Conservation (phyloP, 345 rosid genomes). For the Sapria himalayana region DNA sequence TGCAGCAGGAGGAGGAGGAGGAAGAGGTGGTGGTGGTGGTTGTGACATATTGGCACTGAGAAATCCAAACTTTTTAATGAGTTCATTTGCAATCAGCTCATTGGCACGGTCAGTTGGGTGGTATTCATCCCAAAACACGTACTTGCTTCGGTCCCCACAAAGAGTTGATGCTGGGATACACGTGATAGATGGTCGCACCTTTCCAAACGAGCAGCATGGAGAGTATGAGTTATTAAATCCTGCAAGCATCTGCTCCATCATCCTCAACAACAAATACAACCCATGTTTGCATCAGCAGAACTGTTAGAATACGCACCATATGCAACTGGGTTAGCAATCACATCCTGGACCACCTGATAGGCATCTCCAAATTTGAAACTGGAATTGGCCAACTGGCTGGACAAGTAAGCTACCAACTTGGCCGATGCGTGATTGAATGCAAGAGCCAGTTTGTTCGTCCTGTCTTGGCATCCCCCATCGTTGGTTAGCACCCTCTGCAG, state of each 20-base stretch:
- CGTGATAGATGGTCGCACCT: slow-evolving; percentile 66
- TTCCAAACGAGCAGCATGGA: slow-evolving; percentile 83
- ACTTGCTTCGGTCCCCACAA: slow-evolving; percentile 72
- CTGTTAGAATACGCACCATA: slow-evolving; percentile 22
- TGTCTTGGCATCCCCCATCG: slow-evolving; percentile 46
- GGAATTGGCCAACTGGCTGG: slow-evolving; percentile 23
- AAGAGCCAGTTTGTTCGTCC: slow-evolving; percentile 46
- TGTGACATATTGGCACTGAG: slow-evolving; percentile 12
- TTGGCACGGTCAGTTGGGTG: slow-evolving; percentile 79
- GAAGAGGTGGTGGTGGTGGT: slow-evolving; percentile 1
- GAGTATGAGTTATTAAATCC: slow-evolving; percentile 65
- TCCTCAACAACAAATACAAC: no score
- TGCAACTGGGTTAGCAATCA: slow-evolving; percentile 44
- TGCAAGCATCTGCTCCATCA: slow-evolving; percentile 9
- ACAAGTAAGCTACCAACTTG: slow-evolving; percentile 23
- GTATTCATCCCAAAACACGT: slow-evolving; percentile 94
- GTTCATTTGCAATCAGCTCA: slow-evolving; percentile 59
- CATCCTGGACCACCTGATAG: slow-evolving; percentile 52
- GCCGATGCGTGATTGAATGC: slow-evolving; percentile 36
- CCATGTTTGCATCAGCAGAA: not conserved
- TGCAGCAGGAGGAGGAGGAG: slow-evolving; percentile 6
- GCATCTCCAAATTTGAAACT: slow-evolving; percentile 69
- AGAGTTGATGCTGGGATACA: slow-evolving; percentile 67
- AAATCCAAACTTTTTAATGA: slow-evolving; percentile 55
- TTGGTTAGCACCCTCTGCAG: slow-evolving; percentile 70